Conservation (phyloP, 495 filamentous ascomycete genomes). For the Cudoniella acicularis region DNA sequence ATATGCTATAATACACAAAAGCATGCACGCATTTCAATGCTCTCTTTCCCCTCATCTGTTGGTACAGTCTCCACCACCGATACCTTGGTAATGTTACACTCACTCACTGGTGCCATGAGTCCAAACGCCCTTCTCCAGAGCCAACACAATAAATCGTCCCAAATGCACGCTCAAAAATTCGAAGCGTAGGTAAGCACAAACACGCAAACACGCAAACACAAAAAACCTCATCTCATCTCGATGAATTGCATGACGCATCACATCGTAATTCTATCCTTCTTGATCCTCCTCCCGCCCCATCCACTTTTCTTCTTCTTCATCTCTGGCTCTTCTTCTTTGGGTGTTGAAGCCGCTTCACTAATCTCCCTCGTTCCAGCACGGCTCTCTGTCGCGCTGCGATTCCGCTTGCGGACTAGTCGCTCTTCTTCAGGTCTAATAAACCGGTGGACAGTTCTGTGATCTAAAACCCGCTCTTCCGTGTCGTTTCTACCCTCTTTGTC, state of each 20-base stretch:
- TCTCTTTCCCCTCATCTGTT: neutral
- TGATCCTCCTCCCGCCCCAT: conserved; percentile 1
- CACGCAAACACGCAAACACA: no score
- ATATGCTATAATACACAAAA: no score
- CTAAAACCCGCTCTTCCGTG: conserved; percentile 70
- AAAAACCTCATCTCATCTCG: no score
- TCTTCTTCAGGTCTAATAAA: conserved; percentile 67
- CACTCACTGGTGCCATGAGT: neutral
- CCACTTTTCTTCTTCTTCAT: conserved; percentile 12
- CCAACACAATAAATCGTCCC: neutral
- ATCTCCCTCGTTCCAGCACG: conserved; percentile 34
- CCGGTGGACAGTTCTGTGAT: conserved; percentile 67
- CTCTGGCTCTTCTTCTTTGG: conserved; percentile 8
- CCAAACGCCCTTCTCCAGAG: neutral
- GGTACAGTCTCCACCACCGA: no score
- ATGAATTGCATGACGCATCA: neutral
- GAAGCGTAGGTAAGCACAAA: no score
- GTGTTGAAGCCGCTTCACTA: conserved; percentile 9
- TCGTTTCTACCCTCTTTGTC: conserved; percentile 69
- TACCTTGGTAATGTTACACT: neutral
- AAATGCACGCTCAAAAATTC: neutral
- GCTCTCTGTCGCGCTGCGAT: conserved; percentile 14
- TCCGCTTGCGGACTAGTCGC: conserved; percentile 40
- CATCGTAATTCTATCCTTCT: conserved; percentile 11
- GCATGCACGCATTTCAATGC: neutral